These are phyloP conservation scores for Verticillium longisporum DNA, from an alignment of 2,329 filamentous ascomycete genomes.

Conservation along the genomic window DNA sequence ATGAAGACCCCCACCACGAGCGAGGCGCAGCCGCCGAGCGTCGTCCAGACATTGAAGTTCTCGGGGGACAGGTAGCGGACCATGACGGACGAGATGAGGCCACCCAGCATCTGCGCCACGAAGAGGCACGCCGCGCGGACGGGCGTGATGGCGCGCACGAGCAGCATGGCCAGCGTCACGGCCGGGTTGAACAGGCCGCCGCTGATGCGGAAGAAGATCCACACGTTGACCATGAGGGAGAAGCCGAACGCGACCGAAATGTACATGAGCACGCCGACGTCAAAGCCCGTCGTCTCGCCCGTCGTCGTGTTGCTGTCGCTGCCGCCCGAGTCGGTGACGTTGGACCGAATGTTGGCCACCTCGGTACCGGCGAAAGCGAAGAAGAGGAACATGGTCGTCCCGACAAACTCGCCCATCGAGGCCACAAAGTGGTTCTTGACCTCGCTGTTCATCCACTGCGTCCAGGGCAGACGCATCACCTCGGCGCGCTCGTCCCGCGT, in stretches of 20 bases:
- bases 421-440: slow-evolving; percentile 37
- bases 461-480: slow-evolving; percentile 36
- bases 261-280: slow-evolving; percentile 33
- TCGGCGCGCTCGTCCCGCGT: slow-evolving; percentile 31
- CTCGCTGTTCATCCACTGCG: slow-evolving; percentile 38
- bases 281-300: slow-evolving; percentile 33
- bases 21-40: slow-evolving; percentile 29
- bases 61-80: slow-evolving; percentile 36
- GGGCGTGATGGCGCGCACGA: slow-evolving; percentile 39
- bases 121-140: slow-evolving; percentile 40
- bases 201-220: slow-evolving; percentile 40
- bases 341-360: slow-evolving; percentile 30
- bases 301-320: slow-evolving; percentile 29
- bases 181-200: slow-evolving; percentile 29
- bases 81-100: slow-evolving; percentile 33
- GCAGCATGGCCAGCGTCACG: slow-evolving; percentile 42
- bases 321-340: slow-evolving; percentile 13
- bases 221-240: slow-evolving; percentile 37
- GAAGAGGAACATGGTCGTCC: slow-evolving; percentile 35
- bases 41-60: slow-evolving; percentile 32
- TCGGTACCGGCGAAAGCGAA: slow-evolving; percentile 34
- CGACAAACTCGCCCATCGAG: slow-evolving; percentile 29
- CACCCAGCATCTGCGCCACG: slow-evolving; percentile 41
- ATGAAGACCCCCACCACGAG: slow-evolving; percentile 39
- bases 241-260: slow-evolving; percentile 34